phyloP scores from a whole-genome alignment of 106 monocot species.

The Posidonia australis region DNA sequence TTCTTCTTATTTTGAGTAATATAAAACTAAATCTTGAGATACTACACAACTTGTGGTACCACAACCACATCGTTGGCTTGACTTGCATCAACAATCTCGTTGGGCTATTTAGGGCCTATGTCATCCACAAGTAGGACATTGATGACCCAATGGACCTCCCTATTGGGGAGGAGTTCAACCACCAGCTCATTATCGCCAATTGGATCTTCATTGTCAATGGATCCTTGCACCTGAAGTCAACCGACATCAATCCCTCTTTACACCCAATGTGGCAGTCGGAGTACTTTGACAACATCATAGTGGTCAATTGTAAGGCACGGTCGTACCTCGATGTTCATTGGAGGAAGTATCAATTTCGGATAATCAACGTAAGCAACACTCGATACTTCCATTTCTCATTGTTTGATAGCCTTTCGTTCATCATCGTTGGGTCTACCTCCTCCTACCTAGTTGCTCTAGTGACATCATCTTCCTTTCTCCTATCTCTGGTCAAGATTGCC shows the following conservation, averaged over 20 bases:
- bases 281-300: conserved; percentile 12
- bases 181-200: conserved; percentile 8
- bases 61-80: conserved; percentile 14
- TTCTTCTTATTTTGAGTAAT: background rate
- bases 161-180: background rate
- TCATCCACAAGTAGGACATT: conserved; percentile 2
- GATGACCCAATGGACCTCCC: conserved; percentile 7
- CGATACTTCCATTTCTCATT: conserved; percentile 9
- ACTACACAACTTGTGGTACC: conserved; percentile 13
- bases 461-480: too few relatives aligned
- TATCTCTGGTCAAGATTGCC: too few relatives aligned
- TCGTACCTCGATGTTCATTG: conserved; percentile 5
- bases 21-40: conserved; percentile 12
- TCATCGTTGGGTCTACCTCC: conserved; percentile 6
- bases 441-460: conserved; percentile 1
- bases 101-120: conserved; percentile 12
- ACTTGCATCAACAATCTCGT: conserved; percentile 12
- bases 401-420: background rate
- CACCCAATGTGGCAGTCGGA: conserved; percentile 19
- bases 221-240: conserved; percentile 7
- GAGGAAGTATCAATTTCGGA: conserved; percentile 14
- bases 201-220: conserved; percentile 12
- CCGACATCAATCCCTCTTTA: conserved; percentile 2
- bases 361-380: conserved; percentile 27
- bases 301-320: conserved; percentile 17